Conservation (phyloP, 257 asterid genomes). For the Vinca minor region DNA sequence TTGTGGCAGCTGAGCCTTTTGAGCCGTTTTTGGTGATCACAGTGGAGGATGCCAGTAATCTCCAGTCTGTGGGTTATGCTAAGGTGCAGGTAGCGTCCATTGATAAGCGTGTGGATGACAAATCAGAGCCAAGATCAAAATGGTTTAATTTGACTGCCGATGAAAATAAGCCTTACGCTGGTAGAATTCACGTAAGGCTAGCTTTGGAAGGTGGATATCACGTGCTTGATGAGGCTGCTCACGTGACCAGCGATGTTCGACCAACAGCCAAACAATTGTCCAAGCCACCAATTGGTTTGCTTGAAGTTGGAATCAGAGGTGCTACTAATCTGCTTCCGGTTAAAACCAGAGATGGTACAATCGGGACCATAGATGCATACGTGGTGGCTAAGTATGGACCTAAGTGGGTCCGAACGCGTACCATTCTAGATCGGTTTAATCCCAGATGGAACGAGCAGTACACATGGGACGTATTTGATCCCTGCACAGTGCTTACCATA, state of each 20-base stretch:
- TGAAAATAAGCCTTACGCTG: slow-evolving; percentile 49
- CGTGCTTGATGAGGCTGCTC: slow-evolving; percentile 92
- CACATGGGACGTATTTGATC: slow-evolving; percentile 89
- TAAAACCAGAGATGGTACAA: slow-evolving; percentile 70
- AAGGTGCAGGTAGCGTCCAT: slow-evolving; percentile 64
- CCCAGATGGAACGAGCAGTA: slow-evolving; percentile 93
- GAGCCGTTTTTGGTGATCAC: slow-evolving; percentile 71
- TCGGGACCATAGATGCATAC: slow-evolving; percentile 78
- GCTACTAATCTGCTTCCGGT: slow-evolving; percentile 72
- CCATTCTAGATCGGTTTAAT: slow-evolving; percentile 73
- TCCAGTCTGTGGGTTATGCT: slow-evolving; percentile 48
- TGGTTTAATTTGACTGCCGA: slow-evolving; percentile 68
- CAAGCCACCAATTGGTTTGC: slow-evolving; percentile 68
- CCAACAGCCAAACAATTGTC: slow-evolving; percentile 70
- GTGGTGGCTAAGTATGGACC: slow-evolving; percentile 91
- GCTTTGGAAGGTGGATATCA: slow-evolving; percentile 92
- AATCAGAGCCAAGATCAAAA: slow-evolving; percentile 64
- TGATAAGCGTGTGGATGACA: slow-evolving; percentile 70
- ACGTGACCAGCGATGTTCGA: slow-evolving; percentile 79
- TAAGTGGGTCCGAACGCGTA: slow-evolving; percentile 78
- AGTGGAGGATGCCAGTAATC: slow-evolving; percentile 59
- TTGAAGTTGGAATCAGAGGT: slow-evolving; percentile 80
- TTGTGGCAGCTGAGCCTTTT: slow-evolving; percentile 94
- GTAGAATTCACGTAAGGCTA: slow-evolving; percentile 70
- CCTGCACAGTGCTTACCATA: slow-evolving; percentile 73